Base-by-base conservation (phyloP, 2,329 filamentous ascomycete genomes). In the Seiridium cupressi region DNA sequence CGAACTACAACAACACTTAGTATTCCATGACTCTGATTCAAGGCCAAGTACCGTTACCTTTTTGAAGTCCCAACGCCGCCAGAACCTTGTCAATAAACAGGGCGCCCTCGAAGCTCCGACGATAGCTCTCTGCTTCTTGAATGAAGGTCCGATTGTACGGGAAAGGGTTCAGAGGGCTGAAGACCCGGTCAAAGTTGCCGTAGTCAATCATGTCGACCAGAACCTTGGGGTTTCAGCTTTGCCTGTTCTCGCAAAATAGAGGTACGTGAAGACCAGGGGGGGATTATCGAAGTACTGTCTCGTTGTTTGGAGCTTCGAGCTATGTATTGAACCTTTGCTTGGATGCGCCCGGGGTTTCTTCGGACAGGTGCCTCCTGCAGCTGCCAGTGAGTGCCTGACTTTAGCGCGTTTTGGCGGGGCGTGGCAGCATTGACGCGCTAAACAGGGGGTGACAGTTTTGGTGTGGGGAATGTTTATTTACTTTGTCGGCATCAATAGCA, bases 31-130 rank as follows among this genome's bases (percentile, higher is more conserved):
- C 18, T 26, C 18, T 26, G 18, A 26, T 26, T 26, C 18, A 26
- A 26, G 18, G 18, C 18, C 18, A 26, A 26, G 18, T 26, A 26
- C 18, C 38, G 38, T 42, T 74, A 92, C 91, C 84, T 75, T 89
- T 87, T 66, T 82, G 81, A 60, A 95, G 84, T 35, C 89, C 86
- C 35, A 94, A 78, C 0, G 89, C 82, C 59, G 84, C 85, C 62
- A 95, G 78, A 46, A 96, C 85, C 58, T 89, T 86, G 73, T 96
- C 92, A 70, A 94, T 89, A 74, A 95, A 96, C 60, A 94, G 84
- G 60, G 83, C 79, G 65, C 89, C 89, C 62, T 88, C 86, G 26
- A 93, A 80, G 54, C 77, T 82, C 69, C 88, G 89, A 66, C 91
- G 88, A 69, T 85, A 85, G 36, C 81, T 77, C 61, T 89, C 81